Percentiles rank a stretch among this genome's conserved stretches.
phyloP scores from a whole-genome alignment of 2,329 filamentous ascomycete species.

The Trichoderma cornu-damae region DNA sequence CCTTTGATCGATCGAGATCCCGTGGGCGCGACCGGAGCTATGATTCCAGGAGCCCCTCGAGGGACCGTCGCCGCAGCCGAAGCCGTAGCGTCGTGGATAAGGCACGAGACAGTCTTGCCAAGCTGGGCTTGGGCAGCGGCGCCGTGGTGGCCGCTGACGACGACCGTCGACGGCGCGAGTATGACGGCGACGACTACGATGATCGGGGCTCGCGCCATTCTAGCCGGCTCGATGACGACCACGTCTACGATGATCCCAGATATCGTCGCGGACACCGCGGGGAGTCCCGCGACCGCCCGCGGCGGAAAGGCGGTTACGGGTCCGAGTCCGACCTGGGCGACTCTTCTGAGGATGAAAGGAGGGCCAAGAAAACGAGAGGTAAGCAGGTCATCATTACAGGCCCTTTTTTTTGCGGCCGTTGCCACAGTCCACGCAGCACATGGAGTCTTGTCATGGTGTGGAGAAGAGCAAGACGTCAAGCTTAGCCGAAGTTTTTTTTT shows the following conservation, averaged over 20 bases:
- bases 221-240: slow-evolving; percentile 34
- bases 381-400: slow-evolving; percentile 56
- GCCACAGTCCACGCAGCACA: slow-evolving; percentile 58
- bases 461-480: slow-evolving; percentile 45
- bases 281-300: slow-evolving; percentile 35
- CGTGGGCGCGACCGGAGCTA: slow-evolving; percentile 42
- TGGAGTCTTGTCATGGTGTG: slow-evolving; percentile 54
- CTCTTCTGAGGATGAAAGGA: slow-evolving; percentile 53
- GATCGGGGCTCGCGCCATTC: slow-evolving; percentile 39
- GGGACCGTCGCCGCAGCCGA: slow-evolving; percentile 48
- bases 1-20: slow-evolving; percentile 49
- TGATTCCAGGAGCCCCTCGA: slow-evolving; percentile 41
- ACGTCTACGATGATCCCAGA: slow-evolving; percentile 44
- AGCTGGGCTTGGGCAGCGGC: slow-evolving; percentile 53
- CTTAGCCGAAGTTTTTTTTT: slow-evolving; percentile 22
- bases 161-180: slow-evolving; percentile 37
- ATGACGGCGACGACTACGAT: slow-evolving; percentile 43
- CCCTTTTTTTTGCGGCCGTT: slow-evolving; percentile 51
- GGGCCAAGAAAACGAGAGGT: slow-evolving; percentile 54
- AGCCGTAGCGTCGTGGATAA: slow-evolving; percentile 62
- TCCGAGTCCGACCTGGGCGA: slow-evolving; percentile 54
- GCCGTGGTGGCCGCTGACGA: slow-evolving; percentile 37
- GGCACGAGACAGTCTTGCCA: slow-evolving; percentile 57
- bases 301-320: slow-evolving; percentile 39
- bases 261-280: slow-evolving; percentile 37